These are phyloP conservation scores for Aspergillus hortae DNA, from an alignment of 2,329 filamentous ascomycete species.

Conservation along the genomic window DNA sequence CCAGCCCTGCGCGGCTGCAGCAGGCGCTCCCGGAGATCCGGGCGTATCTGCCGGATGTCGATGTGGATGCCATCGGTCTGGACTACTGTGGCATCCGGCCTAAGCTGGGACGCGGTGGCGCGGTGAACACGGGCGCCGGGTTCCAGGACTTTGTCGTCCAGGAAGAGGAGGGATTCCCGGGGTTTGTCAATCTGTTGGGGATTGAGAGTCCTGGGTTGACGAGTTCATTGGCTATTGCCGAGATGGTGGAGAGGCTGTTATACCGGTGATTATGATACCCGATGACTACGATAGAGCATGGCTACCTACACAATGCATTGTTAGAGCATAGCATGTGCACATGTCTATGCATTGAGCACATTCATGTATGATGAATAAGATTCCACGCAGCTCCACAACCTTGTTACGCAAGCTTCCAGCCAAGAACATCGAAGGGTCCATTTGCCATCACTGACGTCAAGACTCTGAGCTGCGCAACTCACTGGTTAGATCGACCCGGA, in stretches of 20 bases:
- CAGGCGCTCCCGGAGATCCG: conserved; percentile 71
- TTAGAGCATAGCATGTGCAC: too few species aligned
- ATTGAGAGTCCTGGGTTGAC: conserved; percentile 94
- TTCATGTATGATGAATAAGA: too few species aligned
- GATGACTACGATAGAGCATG: not conserved
- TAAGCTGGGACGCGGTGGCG: conserved; percentile 66
- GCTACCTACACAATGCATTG: too few species aligned
- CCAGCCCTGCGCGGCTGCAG: conserved; percentile 60
- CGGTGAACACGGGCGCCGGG: conserved; percentile 52
- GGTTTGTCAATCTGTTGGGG: conserved; percentile 85
- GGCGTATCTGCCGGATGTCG: conserved; percentile 72
- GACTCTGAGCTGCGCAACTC: not conserved
- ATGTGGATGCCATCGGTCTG: conserved; percentile 62
- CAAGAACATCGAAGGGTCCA: not conserved
- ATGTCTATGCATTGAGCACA: too few species aligned
- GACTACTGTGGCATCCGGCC: conserved; percentile 93
- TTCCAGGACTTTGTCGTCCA: conserved; percentile 83
- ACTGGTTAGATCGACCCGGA: too few species aligned
- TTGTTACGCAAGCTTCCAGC: too few species aligned
- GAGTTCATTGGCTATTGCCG: conserved; percentile 78
- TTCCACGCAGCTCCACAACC: too few species aligned
- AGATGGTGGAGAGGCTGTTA: conserved; percentile 62
- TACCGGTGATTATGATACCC: conserved; percentile 32
- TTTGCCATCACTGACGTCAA: conserved; percentile 3
- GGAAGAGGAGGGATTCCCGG: conserved; percentile 71